Conservation (phyloP, 2,329 filamentous ascomycete genomes). For the Zarea fungicola region DNA sequence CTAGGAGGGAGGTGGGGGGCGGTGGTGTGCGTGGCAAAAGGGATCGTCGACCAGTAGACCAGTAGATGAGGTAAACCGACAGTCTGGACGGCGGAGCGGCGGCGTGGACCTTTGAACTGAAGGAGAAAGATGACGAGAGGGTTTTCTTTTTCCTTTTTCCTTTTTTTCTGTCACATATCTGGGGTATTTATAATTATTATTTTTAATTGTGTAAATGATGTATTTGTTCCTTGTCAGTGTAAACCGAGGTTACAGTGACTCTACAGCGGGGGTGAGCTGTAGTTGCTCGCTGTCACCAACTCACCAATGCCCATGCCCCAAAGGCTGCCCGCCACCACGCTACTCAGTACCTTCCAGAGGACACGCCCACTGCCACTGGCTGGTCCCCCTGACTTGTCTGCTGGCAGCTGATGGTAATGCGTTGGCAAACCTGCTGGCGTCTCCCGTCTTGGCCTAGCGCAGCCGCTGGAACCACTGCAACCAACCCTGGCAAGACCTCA, state of each 20-base stretch:
- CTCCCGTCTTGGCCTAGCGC: not conserved
- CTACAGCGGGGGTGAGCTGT: too few species aligned
- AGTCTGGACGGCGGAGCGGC: not conserved
- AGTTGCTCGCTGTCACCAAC: too few species aligned
- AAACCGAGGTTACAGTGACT: too few species aligned
- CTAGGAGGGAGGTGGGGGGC: not conserved
- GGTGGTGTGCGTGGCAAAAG: not conserved
- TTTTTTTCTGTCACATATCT: not conserved
- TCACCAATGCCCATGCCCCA: too few species aligned
- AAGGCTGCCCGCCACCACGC: not conserved
- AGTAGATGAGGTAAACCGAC: not conserved
- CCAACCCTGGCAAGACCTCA: not conserved
- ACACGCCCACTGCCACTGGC: not conserved
- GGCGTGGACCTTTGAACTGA: not conserved
- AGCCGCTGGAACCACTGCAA: not conserved
- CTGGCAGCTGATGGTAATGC: slow-evolving; percentile 9
- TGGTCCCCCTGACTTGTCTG: not conserved
- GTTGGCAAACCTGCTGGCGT: not conserved
- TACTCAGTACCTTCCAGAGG: not conserved
- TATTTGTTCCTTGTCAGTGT: too few species aligned
- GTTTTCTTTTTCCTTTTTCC: not conserved
- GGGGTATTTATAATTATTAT: too few species aligned
- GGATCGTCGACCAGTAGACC: not conserved
- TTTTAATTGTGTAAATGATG: too few species aligned
- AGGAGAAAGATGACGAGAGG: not conserved